Base-by-base conservation (phyloP, 2,329 filamentous ascomycete species). In the Penicillium sp. region DNA sequence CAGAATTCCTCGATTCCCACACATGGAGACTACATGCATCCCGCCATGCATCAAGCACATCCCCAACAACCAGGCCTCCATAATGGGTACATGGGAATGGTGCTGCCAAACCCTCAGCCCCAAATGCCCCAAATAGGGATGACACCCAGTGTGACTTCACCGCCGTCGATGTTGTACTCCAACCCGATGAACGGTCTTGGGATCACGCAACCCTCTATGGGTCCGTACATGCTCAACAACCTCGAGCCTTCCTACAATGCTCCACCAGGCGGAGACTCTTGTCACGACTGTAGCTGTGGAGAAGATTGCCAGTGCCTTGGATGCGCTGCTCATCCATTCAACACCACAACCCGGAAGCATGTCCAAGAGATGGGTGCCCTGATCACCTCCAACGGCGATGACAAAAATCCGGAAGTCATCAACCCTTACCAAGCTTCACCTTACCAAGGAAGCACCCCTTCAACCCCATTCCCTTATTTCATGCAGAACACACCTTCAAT, bases 321-420 rank as follows among this genome's bases (percentile, higher is more conserved):
- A 16, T 80, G 78, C 63, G 72, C 74, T 16, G 67, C 72, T 37
- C 78, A 80, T 61, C 78, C 78, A 3, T 79, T 74, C 60, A 80
- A 80, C 58, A 70, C 71, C 29, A 76, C 75, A 11, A 79, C 77
- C 2, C 68, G 72, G 50, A 71, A 77, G 47, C 74, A 76, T 58
- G 74, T 79, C 37, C 74, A 76, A 60, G 74, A 77, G 61, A 78
- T 79, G 74, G 76, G 76, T 42, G 68, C 70, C 37, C 68, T 78
- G 58, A 73, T 78, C 61, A 68, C 72, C 4, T 61, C 72, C 10
- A 67, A 70, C 34, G 69, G 70, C 11, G 68, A 67, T 16, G 64
- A 70, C 9, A 59, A 64, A 53, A 60, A 48, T 11, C 31, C 62
- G 1, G 63, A 67, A n/a, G 34, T 52, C 24, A 55, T 60, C 24